These are phyloP conservation scores for Eudorina sp. DNA, from an alignment of 139 green algal genomes.

Conservation along the genomic window DNA sequence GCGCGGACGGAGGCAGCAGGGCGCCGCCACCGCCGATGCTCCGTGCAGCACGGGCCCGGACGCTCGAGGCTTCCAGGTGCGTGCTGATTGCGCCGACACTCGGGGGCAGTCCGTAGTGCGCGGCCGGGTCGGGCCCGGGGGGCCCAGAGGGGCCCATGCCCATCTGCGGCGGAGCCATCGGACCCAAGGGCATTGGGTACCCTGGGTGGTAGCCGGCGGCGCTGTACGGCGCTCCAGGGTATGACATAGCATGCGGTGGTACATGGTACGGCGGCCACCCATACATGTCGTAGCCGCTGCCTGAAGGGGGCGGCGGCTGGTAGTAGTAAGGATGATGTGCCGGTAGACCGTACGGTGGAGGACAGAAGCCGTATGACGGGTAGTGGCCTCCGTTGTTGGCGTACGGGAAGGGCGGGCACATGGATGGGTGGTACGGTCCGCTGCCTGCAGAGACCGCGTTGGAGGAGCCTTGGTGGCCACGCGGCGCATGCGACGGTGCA, in stretches of 20 bases:
- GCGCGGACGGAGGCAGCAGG: background rate
- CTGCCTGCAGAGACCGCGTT: background rate
- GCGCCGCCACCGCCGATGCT: background rate
- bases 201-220: background rate
- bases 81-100: no score
- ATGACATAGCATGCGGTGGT: constrained; percentile 15
- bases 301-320: background rate
- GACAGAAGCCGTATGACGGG: constrained; percentile 14
- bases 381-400: background rate
- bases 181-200: background rate
- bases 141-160: no score
- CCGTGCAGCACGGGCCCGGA: background rate
- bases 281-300: constrained; percentile 38
- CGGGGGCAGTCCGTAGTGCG: no score
- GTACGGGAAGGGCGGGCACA: constrained; percentile 14
- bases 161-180: background rate
- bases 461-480: background rate
- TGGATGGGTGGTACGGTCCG: background rate
- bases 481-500: no score
- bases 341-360: background rate
- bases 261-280: constrained; percentile 13
- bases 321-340: constrained; percentile 24
- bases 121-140: no score
- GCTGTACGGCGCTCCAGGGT: constrained; percentile 4
- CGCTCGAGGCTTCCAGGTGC: constrained; percentile 24